Evolutionary conservation across 257 asterid species (phyloP).

Genomic region (Knoxia roxburghii): DNA sequence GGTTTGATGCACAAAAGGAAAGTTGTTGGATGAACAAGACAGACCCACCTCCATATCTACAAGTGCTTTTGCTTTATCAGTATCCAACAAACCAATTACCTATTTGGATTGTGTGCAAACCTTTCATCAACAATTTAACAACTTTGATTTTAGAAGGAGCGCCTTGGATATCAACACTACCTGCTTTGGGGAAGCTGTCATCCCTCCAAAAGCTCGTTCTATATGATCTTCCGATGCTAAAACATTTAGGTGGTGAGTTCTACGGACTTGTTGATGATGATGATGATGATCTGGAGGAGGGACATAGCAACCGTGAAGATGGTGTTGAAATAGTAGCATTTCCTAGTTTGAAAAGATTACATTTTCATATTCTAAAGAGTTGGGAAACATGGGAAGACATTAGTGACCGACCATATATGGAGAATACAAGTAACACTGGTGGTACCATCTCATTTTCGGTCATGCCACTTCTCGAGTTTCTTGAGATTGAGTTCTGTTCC

Average conservation of each 20-base stretch:
- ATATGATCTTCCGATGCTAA: neutral
- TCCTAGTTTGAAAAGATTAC: neutral
- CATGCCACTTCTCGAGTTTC: neutral
- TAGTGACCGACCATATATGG: neutral
- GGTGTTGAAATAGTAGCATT: neutral
- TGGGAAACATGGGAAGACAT: constrained; percentile 15
- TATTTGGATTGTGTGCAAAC: neutral
- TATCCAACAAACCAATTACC: neutral
- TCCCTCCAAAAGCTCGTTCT: neutral
- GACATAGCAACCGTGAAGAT: too few relatives aligned
- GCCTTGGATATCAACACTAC: neutral
- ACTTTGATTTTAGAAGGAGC: neutral
- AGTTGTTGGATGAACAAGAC: neutral
- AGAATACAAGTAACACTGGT: neutral
- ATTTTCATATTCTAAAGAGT: neutral
- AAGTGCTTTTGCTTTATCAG: neutral
- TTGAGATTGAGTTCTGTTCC: neutral
- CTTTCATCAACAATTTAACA: neutral
- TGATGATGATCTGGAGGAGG: neutral
- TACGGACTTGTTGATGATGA: neutral
- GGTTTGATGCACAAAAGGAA: too few relatives aligned
- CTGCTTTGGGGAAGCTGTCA: neutral
- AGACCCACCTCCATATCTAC: neutral
- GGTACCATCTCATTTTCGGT: neutral
- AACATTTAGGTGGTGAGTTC: neutral